Percentiles rank a stretch among this genome's conserved stretches.
These are phyloP conservation scores for Teunomyces stri DNA, from an alignment of 805 yeast species.

Conservation along the genomic window DNA sequence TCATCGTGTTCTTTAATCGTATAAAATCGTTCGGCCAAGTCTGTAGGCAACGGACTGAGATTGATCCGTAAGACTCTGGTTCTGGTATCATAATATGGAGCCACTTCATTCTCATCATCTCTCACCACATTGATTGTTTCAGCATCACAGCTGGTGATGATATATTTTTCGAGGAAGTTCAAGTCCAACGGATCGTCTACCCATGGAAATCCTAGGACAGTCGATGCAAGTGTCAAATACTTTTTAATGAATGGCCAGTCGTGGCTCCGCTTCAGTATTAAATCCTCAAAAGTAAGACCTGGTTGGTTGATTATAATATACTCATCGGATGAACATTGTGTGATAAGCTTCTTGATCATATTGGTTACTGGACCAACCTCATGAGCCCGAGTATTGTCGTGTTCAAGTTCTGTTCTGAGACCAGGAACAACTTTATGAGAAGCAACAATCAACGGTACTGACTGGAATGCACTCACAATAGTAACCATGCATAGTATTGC, in stretches of 20 bases:
- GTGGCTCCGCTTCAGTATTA: slow-evolving; percentile 28
- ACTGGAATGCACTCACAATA: neutral
- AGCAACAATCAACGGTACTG: slow-evolving; percentile 35
- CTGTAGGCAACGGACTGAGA: slow-evolving; percentile 46
- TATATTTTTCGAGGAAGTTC: slow-evolving; percentile 38
- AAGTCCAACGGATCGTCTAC: slow-evolving; percentile 42
- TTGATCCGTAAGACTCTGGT: slow-evolving; percentile 62
- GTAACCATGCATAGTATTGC: neutral
- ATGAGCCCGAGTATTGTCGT: slow-evolving; percentile 18
- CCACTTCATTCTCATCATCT: slow-evolving; percentile 45
- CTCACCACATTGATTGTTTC: slow-evolving; percentile 36
- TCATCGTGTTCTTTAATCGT: slow-evolving; percentile 44
- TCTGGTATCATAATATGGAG: slow-evolving; percentile 58
- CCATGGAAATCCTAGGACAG: slow-evolving; percentile 58
- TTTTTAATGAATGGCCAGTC: slow-evolving; percentile 50
- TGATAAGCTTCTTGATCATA: slow-evolving; percentile 33
- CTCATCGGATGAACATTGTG: slow-evolving; percentile 38
- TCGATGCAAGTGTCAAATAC: slow-evolving; percentile 55
- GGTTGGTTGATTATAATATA: slow-evolving; percentile 40
- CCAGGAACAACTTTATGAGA: slow-evolving; percentile 39
- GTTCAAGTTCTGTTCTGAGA: slow-evolving; percentile 20
- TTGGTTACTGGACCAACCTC: slow-evolving; percentile 27
- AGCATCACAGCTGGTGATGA: slow-evolving; percentile 53
- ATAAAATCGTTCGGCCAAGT: slow-evolving; percentile 18
- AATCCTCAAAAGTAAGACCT: slow-evolving; percentile 30